Evolutionary conservation across 306 rosid species (phyloP), one percentile per base, ranked within the genome.

Genomic region (Cucurbita moschata): DNA sequence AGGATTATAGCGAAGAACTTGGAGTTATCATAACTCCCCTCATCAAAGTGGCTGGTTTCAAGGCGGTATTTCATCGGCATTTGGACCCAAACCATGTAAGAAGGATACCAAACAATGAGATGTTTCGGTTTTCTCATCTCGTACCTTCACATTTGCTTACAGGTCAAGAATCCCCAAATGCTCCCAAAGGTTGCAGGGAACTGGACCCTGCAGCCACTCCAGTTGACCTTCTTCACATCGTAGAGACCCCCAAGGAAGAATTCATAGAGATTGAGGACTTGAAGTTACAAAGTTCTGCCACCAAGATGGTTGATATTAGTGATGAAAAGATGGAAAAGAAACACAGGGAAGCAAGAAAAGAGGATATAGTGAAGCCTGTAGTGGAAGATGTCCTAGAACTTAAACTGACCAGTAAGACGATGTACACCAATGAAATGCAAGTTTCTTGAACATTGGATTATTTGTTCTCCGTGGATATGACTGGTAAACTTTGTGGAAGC

Each of bases 201-300:
- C 86, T 94, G 82, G 96, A 94, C 73, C 96, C 99, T 47, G 96
- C 97, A 47, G 92, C 97, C 61, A 87, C 86, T 51, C 97, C 99
- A 7, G 23, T 56, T 8, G 90, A 94, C 40, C 89, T 91, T 82
- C 92, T 90, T 67, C 86, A 87, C 77, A 82, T 91, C 2, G 79
- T 87, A 73, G 47, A 82, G 62, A 86, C 77, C 77, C 81, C 71
- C 16, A 84, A 82, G 77, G 85, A 60, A 51, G 88, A 85, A 72
- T 69, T 61, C 65, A 43, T 44, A 39, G 83, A 76, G 78, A 23
- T 1, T 14, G 87, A 73, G 75, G 83, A 81, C 54, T 49, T 57
- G 18, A 66, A 71, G 74, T 72, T 8, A 49, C 77, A 60, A 23
- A 69, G 38, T 69, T 77, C 42, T 23, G 77, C 74, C 30, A 71